A percentile compares a stretch with the other conserved stretches of the same genome.
Conservation (phyloP, 495 filamentous ascomycete species). For the Xylaria telfairii region DNA sequence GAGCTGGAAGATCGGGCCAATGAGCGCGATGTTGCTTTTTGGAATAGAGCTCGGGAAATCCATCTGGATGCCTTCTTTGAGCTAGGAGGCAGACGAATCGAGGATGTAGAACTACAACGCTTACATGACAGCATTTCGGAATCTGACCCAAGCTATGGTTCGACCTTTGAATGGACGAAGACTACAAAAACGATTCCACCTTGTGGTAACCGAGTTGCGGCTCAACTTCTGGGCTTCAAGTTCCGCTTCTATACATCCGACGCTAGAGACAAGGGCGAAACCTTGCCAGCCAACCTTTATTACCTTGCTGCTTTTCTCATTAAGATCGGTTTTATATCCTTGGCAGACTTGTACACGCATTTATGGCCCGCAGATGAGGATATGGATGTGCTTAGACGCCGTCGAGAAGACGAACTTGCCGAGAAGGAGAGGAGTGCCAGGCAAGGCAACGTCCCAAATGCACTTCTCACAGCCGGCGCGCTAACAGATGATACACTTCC, state of each 20-base stretch:
- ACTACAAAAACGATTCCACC: conserved; percentile 81
- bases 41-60: conserved; percentile 75
- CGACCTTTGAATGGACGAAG: conserved; percentile 71
- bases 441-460: conserved; percentile 74
- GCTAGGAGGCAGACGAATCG: conserved; percentile 66
- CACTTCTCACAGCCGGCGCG: conserved; percentile 87
- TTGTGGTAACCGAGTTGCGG: conserved; percentile 85
- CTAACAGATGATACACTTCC: conserved; percentile 75
- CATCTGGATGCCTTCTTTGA: conserved; percentile 90
- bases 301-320: conserved; percentile 90
- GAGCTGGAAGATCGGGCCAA: conserved; percentile 56
- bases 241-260: conserved; percentile 87
- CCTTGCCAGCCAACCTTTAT: conserved; percentile 86
- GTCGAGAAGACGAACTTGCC: conserved; percentile 76
- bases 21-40: conserved; percentile 77
- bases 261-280: conserved; percentile 68
- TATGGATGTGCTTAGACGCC: conserved; percentile 72
- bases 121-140: conserved; percentile 51
- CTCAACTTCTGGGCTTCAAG: conserved; percentile 96
- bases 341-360: conserved; percentile 90
- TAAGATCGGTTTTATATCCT: conserved; percentile 96
- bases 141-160: conserved; percentile 40
- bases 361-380: conserved; percentile 83
- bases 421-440: conserved; percentile 73
- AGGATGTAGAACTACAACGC: conserved; percentile 54